Percentiles rank a stretch among this genome's conserved stretches.
Evolutionary conservation across 305 asterid species (phyloP).

Genomic region (Fraxinus dipetala): DNA sequence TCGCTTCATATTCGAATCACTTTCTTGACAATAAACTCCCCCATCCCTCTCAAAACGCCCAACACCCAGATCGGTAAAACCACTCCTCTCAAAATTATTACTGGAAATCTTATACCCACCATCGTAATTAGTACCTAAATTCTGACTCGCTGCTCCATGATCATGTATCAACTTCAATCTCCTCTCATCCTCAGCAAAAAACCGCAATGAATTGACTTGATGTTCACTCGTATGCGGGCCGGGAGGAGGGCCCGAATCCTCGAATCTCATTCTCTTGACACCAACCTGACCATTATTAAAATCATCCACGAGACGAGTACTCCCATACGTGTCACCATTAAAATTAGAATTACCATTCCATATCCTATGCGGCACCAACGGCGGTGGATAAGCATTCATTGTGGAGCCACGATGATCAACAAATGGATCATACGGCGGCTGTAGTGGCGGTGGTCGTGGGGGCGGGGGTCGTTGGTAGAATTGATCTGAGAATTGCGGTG

Average conservation of each 20-base stretch:
- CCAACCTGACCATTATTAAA: constrained; percentile 38
- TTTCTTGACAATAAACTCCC: constrained; percentile 23
- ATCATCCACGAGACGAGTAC: constrained; percentile 32
- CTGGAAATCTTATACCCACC: constrained; percentile 25
- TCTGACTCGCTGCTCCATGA: constrained; percentile 53
- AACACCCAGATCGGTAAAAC: constrained; percentile 13
- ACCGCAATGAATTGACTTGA: neutral
- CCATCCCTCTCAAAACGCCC: constrained; percentile 31
- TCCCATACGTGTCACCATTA: constrained; percentile 32
- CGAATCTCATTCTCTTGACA: constrained; percentile 60
- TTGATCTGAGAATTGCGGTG: constrained; percentile 37
- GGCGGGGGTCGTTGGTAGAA: constrained; percentile 44
- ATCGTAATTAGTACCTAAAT: constrained; percentile 24
- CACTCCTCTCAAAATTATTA: constrained; percentile 13
- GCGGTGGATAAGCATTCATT: constrained; percentile 34
- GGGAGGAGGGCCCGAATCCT: constrained; percentile 25
- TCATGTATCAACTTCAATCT: constrained; percentile 75
- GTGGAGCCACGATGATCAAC: constrained; percentile 46
- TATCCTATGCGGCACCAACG: constrained; percentile 35
- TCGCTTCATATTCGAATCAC: constrained; percentile 21
- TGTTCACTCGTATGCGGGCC: neutral
- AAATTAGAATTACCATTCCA: constrained; percentile 39
- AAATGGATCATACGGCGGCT: constrained; percentile 53
- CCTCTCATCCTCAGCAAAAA: constrained; percentile 56
- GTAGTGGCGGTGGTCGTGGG: constrained; percentile 30